Percentiles rank a stretch among this genome's conserved stretches.
phyloP scores from a whole-genome alignment of 129 eudicot species.

The Centrapalus pauciflorus region DNA sequence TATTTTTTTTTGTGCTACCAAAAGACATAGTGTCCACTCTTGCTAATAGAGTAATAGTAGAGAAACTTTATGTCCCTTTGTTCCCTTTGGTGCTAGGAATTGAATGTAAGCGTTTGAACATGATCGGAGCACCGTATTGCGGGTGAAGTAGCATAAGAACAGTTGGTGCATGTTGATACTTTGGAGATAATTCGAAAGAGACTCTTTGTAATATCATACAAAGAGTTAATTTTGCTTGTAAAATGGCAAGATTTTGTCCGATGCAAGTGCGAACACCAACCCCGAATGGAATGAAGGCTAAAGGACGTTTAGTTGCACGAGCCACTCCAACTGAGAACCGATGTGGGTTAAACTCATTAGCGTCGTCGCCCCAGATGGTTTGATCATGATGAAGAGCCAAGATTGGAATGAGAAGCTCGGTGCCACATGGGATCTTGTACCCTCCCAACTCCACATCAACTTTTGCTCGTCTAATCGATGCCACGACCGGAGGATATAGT shows the following conservation, averaged over 20 bases:
- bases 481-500: slow-evolving; percentile 79
- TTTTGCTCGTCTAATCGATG: slow-evolving; percentile 68
- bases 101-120: slow-evolving; percentile 37
- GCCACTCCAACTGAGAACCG: slow-evolving; percentile 78
- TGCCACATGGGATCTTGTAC: slow-evolving; percentile 59
- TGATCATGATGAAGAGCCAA: slow-evolving; percentile 88
- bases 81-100: slow-evolving; percentile 14
- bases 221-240: slow-evolving; percentile 77
- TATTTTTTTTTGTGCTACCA: not conserved
- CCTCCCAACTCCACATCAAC: slow-evolving; percentile 62
- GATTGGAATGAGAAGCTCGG: slow-evolving; percentile 73
- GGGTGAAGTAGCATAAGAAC: slow-evolving; percentile 83
- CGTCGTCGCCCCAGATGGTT: slow-evolving; percentile 73
- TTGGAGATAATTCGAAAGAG: slow-evolving; percentile 55
- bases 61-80: slow-evolving; percentile 18
- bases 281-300: slow-evolving; percentile 80
- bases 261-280: slow-evolving; percentile 73
- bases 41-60: not conserved
- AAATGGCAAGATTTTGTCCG: slow-evolving; percentile 79
- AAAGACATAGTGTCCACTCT: slow-evolving; percentile 9
- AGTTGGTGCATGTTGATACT: slow-evolving; percentile 76
- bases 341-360: slow-evolving; percentile 71
- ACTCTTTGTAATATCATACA: slow-evolving; percentile 56
- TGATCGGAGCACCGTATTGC: slow-evolving; percentile 71
- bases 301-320: slow-evolving; percentile 75